phyloP scores from a whole-genome alignment of 164 flowering plant genomes.

The Liriodendron chinense region DNA sequence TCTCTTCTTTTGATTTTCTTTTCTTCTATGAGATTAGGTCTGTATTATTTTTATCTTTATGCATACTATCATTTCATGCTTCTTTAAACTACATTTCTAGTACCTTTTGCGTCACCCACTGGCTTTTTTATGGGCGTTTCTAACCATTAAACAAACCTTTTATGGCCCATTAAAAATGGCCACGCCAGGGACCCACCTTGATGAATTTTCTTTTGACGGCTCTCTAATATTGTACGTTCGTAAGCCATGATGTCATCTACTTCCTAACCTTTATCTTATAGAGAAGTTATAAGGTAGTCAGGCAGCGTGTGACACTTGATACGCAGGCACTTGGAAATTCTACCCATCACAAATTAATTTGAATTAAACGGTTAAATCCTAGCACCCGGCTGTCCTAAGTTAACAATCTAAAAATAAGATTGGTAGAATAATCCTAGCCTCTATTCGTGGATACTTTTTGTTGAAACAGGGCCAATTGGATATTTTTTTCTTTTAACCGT shows the following conservation, averaged over 20 bases:
- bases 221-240: neutral
- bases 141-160: neutral
- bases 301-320: too few species aligned
- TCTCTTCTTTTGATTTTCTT: neutral
- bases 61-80: neutral
- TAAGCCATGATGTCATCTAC: conserved; percentile 31
- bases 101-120: neutral
- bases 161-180: neutral
- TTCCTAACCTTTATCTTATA: neutral
- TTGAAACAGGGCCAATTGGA: too few species aligned
- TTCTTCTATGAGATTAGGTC: neutral
- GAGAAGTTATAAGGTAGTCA: neutral
- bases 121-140: neutral
- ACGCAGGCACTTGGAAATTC: too few species aligned
- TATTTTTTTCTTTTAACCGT: too few species aligned
- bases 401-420: too few species aligned
- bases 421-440: too few species aligned
- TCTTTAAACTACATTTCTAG: neutral
- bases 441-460: too few species aligned
- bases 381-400: too few species aligned
- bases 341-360: too few species aligned
- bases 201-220: neutral
- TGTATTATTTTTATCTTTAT: neutral
- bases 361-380: too few species aligned
- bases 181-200: conserved; percentile 9